phyloP scores from a whole-genome alignment of 192 early-diverging fungal genomes.

The Ambispora gerdemannii region DNA sequence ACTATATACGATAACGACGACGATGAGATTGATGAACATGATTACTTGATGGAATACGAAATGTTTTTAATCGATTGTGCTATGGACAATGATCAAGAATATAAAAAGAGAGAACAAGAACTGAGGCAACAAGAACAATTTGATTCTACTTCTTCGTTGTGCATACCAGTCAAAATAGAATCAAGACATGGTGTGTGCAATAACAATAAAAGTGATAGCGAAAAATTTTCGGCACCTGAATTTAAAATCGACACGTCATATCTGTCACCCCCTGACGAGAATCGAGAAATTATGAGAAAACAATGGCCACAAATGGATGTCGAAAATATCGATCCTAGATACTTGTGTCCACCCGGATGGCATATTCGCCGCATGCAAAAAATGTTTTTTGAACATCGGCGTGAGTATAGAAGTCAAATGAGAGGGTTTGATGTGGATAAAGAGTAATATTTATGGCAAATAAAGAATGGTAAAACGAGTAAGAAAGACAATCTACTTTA shows the following conservation, averaged over 20 bases:
- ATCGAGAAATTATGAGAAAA: neutral
- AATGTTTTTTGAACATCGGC: neutral
- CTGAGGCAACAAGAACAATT: neutral
- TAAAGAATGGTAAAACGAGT: too few relatives aligned
- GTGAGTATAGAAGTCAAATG: too few relatives aligned
- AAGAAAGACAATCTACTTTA: too few relatives aligned
- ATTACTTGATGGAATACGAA: neutral
- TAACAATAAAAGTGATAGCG: neutral
- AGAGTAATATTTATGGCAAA: too few relatives aligned
- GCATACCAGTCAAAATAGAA: too few relatives aligned
- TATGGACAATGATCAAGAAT: neutral
- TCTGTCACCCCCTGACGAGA: neutral
- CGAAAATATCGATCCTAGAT: neutral
- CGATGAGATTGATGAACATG: neutral
- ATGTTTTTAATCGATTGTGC: neutral
- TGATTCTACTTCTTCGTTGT: too few relatives aligned
- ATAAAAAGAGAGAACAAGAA: neutral
- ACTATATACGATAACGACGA: too few relatives aligned
- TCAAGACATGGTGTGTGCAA: too few relatives aligned
- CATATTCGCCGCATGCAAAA: neutral
- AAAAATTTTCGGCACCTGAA: neutral
- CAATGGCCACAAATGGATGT: neutral
- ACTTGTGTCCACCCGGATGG: neutral
- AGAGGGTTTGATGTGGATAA: too few relatives aligned
- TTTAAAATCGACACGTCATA: neutral